These are phyloP conservation scores for Sherardia arvensis DNA, from an alignment of 257 asterid species.

Conservation along the genomic window DNA sequence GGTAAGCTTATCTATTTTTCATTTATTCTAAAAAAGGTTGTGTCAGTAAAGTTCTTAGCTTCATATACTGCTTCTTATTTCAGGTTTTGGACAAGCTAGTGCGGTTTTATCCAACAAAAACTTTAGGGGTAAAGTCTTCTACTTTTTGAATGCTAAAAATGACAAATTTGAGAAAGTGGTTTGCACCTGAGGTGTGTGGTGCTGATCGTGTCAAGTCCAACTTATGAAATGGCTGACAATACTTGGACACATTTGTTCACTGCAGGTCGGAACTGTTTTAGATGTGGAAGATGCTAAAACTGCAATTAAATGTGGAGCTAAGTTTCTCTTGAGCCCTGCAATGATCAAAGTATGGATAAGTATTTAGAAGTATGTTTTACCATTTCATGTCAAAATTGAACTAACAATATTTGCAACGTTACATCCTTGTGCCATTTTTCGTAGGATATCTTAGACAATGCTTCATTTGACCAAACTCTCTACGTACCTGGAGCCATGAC, in stretches of 20 bases:
- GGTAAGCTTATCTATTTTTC: neutral
- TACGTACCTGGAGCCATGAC: neutral
- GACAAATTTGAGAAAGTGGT: neutral
- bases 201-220: neutral
- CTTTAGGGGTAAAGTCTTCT: neutral
- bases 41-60: neutral
- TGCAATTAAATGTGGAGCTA: neutral
- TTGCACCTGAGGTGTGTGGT: neutral
- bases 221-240: neutral
- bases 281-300: neutral
- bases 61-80: neutral
- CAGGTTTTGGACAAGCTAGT: neutral
- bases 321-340: neutral
- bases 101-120: neutral
- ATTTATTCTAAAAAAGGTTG: no score
- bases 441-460: neutral
- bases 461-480: neutral
- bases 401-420: neutral
- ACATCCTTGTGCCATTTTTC: neutral
- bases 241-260: neutral
- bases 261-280: neutral
- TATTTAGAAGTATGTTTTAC: neutral
- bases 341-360: neutral
- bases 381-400: neutral
- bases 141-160: neutral